Evolutionary conservation across 306 rosid genomes (phyloP), one percentile per base, ranked within the genome.

Genomic region (Hippophae tibetana): DNA sequence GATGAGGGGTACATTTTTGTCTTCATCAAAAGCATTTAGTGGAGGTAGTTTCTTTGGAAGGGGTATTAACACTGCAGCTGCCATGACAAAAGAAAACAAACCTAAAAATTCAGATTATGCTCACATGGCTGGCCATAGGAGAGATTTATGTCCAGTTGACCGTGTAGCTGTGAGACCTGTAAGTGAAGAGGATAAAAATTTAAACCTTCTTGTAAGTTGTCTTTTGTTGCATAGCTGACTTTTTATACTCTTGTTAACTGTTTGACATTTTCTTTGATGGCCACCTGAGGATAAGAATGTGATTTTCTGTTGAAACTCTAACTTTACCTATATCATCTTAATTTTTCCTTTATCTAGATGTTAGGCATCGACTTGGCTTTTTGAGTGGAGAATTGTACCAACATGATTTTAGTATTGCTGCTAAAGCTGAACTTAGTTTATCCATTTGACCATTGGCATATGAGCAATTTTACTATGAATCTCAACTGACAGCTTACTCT

Each of bases 21-120:
- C 89, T 13, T 84, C 96, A 76, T 93, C 99, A 5, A 93, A 84
- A 73, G 95, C 99, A 51, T 86, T 93, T 72, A 79, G 89, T 54
- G 80, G 86, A n/a, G 76, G 80, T 65, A 74, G 75, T 73, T 68
- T 81, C 60, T 93, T 93, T 86, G 97, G 85, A 68, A 88, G 82
- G 73, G 86, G 82, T 62, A 66, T 75, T 67, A 80, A 54, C 75
- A 43, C 13, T 62, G 69, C 89, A 47, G 60, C 89, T 62, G 60
- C 74, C 62, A 54, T 60, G 71, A 74, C 65, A 55, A 93, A 93
- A 78, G 97, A 93, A 62, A 65, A 70, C 64, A 84, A 80, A 74
- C 62, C 80, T 63, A 86, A 60, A 78, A 69, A 68, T 74, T 77
- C 83, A 42, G 97, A 93, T 69, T 89, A 79, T 57, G 78, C 66